phyloP scores from a whole-genome alignment of 805 yeast species.

The Candida broadrunensis region DNA sequence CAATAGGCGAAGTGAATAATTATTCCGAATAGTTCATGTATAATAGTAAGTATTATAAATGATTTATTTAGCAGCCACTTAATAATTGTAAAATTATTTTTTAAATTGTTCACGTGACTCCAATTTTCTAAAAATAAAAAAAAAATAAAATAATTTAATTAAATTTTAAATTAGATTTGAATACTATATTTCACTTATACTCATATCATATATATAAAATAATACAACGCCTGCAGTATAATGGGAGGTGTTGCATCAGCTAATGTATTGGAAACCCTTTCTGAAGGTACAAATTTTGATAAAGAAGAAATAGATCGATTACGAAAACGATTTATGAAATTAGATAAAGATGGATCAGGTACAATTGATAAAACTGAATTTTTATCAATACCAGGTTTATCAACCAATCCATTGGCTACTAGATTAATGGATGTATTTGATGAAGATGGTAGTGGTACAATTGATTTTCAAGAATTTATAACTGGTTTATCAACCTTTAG shows the following conservation, averaged over 20 bases:
- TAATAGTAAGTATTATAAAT: no score
- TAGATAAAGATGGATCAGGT: slow-evolving; percentile 91
- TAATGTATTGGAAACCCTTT: slow-evolving; percentile 60
- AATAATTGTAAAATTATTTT: no score
- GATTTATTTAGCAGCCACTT: no score
- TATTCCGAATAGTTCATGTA: no score
- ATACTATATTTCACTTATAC: no score
- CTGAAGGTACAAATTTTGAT: slow-evolving; percentile 84
- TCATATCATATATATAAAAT: no score
- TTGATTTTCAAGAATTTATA: slow-evolving; percentile 94
- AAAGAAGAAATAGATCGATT: slow-evolving; percentile 89
- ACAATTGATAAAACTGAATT: slow-evolving; percentile 89
- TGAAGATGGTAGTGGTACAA: slow-evolving; percentile 86
- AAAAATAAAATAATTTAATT: no score
- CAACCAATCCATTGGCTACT: slow-evolving; percentile 83
- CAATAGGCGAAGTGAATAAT: no score
- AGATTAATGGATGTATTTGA: slow-evolving; percentile 94
- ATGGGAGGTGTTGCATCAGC: slow-evolving; percentile 65
- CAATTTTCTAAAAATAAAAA: no score
- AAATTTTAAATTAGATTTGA: no score
- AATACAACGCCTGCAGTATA: no score
- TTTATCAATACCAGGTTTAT: slow-evolving; percentile 87
- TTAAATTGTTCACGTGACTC: no score
- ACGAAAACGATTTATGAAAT: slow-evolving; percentile 89
- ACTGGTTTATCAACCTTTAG: slow-evolving; percentile 84